Evolutionary conservation across 1,284 basidiomycete species (phyloP), one percentile per base, ranked within the genome.

Genomic region (Apiotrichum sp.): DNA sequence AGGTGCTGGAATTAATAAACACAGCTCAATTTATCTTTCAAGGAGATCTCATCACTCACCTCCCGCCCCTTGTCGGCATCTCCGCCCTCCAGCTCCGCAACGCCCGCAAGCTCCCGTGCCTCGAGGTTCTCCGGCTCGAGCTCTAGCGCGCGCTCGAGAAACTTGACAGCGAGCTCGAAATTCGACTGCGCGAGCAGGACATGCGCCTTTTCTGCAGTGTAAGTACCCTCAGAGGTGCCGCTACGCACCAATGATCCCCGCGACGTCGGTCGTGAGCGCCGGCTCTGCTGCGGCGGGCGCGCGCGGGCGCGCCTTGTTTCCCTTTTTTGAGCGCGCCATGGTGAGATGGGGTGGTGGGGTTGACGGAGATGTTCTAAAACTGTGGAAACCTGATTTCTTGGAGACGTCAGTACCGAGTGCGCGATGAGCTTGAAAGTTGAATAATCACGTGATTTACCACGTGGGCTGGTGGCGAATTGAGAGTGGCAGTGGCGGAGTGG

Each of bases 151-250:
- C 88, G 82, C 51, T 80, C 77, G 45, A 85, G 79, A 69, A 93
- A 91, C 52, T 82, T 83, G 56, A 81, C 78, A 8, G 89, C 89
- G 35, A 91, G 83, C 49, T 87, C 83, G 71, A 90, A 93, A 71
- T 93, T 85, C 68, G 86, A 88, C 75, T 90, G 86, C 13, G 85
- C 82, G 62, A 93, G 81, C 50, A 93, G 78, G 22, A 82, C 79
- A 65, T 90, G 88, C 0, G 88, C 84, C 61, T 73, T 72, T 50
- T 74, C 73, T 75, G 46, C 8, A n/a, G 13, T 1, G 57, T 53
- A 10, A 52, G 51, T 11, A 22, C 10, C 6, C 14, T 14, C n/a
- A 46, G 33, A 29, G 22, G 40, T 41, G 31, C 22, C 6, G 43
- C 22, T 10, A 50, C 64, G 39, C 41, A 67, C 67, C 67, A 9